Base-by-base conservation (phyloP, 202 grass and related monocot species). In the Zizania palustris region DNA sequence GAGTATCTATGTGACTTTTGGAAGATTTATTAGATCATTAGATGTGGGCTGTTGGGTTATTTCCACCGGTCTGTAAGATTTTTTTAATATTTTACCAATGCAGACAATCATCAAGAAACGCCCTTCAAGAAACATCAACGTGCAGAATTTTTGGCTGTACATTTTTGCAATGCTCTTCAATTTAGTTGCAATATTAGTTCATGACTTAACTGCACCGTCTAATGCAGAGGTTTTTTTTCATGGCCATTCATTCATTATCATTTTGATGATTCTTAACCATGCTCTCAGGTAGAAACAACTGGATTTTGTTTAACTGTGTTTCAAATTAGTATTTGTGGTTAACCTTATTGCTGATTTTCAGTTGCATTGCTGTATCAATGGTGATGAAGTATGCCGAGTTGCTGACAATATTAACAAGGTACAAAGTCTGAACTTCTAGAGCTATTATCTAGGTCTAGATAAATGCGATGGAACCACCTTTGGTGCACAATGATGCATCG, bases 91-190 rank as follows among this genome's bases (percentile, higher is more conserved):
- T 83, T 83, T 55, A 28, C 50, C 56, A 55, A 85, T 91, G 72
- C 91, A 97, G 91, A 80, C 76, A 88, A 90, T 97, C 79, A 92
- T 94, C 38, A 97, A 97, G 72, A 93, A 80, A 64, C 76, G 73
- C 28, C 86, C 87, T 75, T 93, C 89, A 63, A 97, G 94, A 92
- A 97, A 97, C 65, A 93, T 97, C 34, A 92, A 93, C 55, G 89
- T 92, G 65, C 94, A 93, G 50, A 93, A 97, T 55, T 97, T 97
- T 80, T 97, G 91, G 91, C 78, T 97, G 11, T 97, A 92, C 74
- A 76, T 94, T 60, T 97, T 97, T 80, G 94, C 91, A 15, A 81
- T 97, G 84, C 67, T 89, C 18, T 97, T 97, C 85, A 93, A 93
- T 90, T 64, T 97, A 42, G 70, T 97, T 79, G 89, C 88, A 41